Conservation (phyloP, 2,329 filamentous ascomycete species). For the Alternaria conjuncta region DNA sequence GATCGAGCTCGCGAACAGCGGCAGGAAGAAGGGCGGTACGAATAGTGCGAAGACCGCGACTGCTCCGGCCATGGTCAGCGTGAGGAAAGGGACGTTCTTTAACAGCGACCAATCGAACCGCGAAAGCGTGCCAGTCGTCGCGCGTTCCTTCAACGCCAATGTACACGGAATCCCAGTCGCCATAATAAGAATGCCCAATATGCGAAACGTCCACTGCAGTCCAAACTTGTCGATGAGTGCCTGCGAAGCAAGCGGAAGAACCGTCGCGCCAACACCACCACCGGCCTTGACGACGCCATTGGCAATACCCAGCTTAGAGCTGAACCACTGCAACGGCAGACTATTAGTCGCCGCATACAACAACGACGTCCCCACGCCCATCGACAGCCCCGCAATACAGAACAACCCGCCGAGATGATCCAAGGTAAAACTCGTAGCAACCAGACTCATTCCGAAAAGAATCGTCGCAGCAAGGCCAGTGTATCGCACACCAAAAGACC, state of each 20-base stretch:
- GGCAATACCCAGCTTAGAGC: conserved; percentile 31
- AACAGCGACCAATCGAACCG: conserved; percentile 31
- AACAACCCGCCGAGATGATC: neutral
- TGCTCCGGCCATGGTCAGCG: conserved; percentile 32
- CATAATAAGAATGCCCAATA: neutral
- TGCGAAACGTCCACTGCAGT: conserved; percentile 8
- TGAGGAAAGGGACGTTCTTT: conserved; percentile 27
- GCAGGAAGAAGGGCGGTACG: conserved; percentile 19
- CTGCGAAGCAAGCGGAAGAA: conserved; percentile 32
- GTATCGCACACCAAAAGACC: conserved; percentile 56
- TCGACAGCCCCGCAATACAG: conserved; percentile 48
- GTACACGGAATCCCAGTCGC: conserved; percentile 35
- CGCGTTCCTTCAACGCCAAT: conserved; percentile 29
- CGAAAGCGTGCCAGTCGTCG: conserved; percentile 30
- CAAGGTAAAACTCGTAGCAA: conserved; percentile 56
- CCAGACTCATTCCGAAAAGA: conserved; percentile 58
- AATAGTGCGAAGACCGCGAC: conserved; percentile 37
- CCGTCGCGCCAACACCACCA: conserved; percentile 34
- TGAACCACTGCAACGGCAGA: conserved; percentile 37
- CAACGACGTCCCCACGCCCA: conserved; percentile 54
- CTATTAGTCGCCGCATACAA: conserved; percentile 50
- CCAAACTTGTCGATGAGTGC: conserved; percentile 33
- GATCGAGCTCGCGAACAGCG: neutral
- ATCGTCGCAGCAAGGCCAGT: conserved; percentile 58
- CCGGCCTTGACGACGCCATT: conserved; percentile 39